Base-by-base conservation (phyloP, 257 asterid genomes). In the Anisodus acutangulus region DNA sequence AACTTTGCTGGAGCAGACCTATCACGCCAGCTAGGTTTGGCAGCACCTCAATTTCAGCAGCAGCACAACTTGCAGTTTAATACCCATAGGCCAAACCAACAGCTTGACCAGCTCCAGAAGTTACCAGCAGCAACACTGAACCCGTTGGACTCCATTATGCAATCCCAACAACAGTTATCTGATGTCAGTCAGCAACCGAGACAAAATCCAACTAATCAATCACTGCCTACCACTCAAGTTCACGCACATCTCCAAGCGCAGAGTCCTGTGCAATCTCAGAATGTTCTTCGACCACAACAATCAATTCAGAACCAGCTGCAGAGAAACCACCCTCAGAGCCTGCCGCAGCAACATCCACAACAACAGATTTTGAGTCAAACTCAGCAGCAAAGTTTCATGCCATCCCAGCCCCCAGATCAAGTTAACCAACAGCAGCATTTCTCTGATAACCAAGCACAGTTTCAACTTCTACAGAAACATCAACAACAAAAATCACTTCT, bases 401-500 rank as follows among this genome's bases (percentile, higher is more conserved):
- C 84, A 3, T 68, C 95, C 41, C 95, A 92, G 80, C 8, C 88
- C 16, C 54, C 87, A 2, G 93, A 91, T 85, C 93, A 85, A 15
- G 49, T 78, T 43, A 90, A 79, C 86, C 94, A 90, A 80, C 92
- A 91, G 81, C 83, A 87, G 85, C 89, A 86, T 63, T 62, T 87
- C 84, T 67, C 95, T 2, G 98, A 92, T 37, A 90, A 87, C 85
- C 97, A 91, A 88, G 82, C 89, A 12, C 97, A 92, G 83, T 82
- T 90, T 85, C 97, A 93, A 64, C 91, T 91, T 79, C 85, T 94
- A 55, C 98, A 93, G 91, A 94, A 91, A 86, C 93, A 91, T 45
- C 97, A 93, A 59, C 97, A 93, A 59, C 97, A 92, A 64, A 95
- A 93, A 64, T 84, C 94, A 16, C 83, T 91, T 13, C 80, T 90